A percentile compares a stretch with the other conserved stretches of the same genome.
These are phyloP conservation scores for Pseudogymnoascus sp. DNA, from an alignment of 2,329 filamentous ascomycete species.

Conservation along the genomic window DNA sequence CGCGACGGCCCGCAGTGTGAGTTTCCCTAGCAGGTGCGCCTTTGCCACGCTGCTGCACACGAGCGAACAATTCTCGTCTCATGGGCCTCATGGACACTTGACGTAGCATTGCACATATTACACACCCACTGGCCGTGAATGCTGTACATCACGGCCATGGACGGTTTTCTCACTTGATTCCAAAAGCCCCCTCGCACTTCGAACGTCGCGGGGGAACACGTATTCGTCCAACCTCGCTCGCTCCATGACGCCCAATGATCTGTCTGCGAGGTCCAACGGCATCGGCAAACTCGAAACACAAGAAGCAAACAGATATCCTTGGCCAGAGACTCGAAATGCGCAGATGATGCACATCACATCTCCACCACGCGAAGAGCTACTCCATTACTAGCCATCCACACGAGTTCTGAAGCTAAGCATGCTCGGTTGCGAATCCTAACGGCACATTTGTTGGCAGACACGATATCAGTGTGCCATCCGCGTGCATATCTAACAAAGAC, in stretches of 20 bases:
- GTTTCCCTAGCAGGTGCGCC: not conserved
- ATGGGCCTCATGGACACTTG: not conserved
- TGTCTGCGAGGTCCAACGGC: not conserved
- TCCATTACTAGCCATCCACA: not conserved
- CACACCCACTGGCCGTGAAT: not conserved
- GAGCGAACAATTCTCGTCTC: not conserved
- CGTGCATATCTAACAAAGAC: not conserved
- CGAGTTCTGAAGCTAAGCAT: not conserved
- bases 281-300: conserved; percentile 5
- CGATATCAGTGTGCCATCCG: not conserved
- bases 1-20: conserved; percentile 2
- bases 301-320: not conserved
- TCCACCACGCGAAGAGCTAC: not conserved
- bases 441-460: not conserved
- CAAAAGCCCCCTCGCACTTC: not conserved
- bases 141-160: not conserved
- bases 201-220: not conserved
- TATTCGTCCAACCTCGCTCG: not conserved
- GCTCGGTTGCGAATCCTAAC: not conserved
- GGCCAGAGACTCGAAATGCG: not conserved
- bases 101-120: not conserved
- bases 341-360: not conserved
- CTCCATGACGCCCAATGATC: not conserved
- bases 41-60: not conserved
- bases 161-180: not conserved